These are phyloP conservation scores for Cochlearia excelsa DNA, from an alignment of 345 rosid genomes.

Conservation along the genomic window DNA sequence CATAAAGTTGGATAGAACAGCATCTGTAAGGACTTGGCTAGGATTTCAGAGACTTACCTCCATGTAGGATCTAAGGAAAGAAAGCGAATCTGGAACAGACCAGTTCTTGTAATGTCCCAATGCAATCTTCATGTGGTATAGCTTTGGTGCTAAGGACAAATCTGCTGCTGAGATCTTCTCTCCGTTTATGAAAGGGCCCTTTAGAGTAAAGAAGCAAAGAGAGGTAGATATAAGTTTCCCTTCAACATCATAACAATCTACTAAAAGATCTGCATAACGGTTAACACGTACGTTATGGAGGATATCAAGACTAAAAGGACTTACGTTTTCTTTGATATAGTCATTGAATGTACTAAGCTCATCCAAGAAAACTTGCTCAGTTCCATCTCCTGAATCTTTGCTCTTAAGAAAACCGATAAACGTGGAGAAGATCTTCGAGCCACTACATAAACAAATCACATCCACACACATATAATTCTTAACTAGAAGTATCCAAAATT, in stretches of 20 bases:
- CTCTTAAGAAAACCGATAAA: conserved; percentile 91
- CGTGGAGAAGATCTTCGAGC: conserved; percentile 83
- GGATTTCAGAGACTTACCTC: conserved; percentile 44
- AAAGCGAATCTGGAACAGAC: conserved; percentile 80
- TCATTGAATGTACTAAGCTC: conserved; percentile 69
- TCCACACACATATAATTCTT: conserved; percentile 5
- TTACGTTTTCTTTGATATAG: conserved; percentile 61
- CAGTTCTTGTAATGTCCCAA: conserved; percentile 81
- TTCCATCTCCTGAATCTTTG: conserved; percentile 79
- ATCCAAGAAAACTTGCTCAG: conserved; percentile 63
- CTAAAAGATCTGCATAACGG: background rate
- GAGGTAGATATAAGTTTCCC: background rate
- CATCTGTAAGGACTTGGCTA: conserved; percentile 2
- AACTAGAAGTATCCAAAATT: conserved; percentile 12
- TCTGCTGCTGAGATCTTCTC: conserved; percentile 81
- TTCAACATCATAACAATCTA: background rate
- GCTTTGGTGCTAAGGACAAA: conserved; percentile 74
- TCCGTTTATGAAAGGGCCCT: conserved; percentile 92
- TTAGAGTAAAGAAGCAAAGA: conserved; percentile 16
- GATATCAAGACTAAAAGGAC: conserved; percentile 27
- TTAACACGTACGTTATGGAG: background rate
- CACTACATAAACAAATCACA: conserved; percentile 46
- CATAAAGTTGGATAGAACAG: background rate
- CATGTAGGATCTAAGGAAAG: conserved; percentile 65
- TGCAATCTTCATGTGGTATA: conserved; percentile 81